Evolutionary conservation across 2,329 filamentous ascomycete species (phyloP).

Genomic region (Fusarium palustre): DNA sequence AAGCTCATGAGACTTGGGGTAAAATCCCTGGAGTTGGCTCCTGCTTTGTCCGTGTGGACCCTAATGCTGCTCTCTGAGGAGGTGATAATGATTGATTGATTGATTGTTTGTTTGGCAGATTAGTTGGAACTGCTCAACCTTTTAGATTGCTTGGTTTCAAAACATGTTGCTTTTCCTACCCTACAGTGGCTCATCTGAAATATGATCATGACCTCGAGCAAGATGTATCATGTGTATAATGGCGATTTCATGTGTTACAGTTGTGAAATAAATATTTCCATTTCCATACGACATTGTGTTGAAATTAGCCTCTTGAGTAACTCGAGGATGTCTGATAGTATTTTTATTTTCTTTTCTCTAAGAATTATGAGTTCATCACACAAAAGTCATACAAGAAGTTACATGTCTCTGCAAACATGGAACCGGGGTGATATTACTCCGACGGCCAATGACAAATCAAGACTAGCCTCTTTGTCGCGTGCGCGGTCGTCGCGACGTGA

Average conservation of each 20-base stretch:
- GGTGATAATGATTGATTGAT: neutral
- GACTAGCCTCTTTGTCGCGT: neutral
- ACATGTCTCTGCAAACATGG: rapidly evolving
- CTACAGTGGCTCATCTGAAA: neutral
- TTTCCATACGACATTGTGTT: too few relatives aligned
- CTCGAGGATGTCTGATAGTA: neutral
- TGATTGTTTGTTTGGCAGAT: too few relatives aligned
- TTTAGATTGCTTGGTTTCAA: neutral
- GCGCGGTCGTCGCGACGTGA: neutral
- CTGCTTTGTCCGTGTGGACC: conserved; percentile 48
- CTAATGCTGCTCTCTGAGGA: conserved; percentile 11
- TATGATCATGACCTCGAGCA: neutral
- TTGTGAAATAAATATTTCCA: neutral
- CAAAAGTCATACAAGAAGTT: neutral
- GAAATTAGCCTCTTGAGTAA: neutral
- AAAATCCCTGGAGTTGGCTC: conserved; percentile 53
- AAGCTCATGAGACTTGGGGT: conserved; percentile 54
- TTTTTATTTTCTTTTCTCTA: neutral
- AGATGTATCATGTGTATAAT: neutral
- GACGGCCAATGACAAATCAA: rapidly evolving
- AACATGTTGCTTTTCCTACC: neutral
- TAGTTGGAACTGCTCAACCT: neutral
- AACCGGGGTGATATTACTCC: neutral
- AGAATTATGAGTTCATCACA: rapidly evolving
- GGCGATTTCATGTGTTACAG: neutral